Percentiles rank a stretch among this genome's conserved stretches.
phyloP scores from a whole-genome alignment of 78 protist genomes.

The slime mould (Dictyostelium discoideum) region dicty_2.7 NC_007089.4:819001-819500 shows the following conservation, averaged over 20 bases:
- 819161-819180: too few relatives aligned
- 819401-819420: conserved; percentile 35
- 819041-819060: too few relatives aligned
- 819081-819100: not conserved
- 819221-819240: not conserved
- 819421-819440: conserved; percentile 37
- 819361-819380: conserved; percentile 33
- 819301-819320: conserved; percentile 46
- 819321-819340: conserved; percentile 38
- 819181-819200: too few relatives aligned
- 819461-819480: conserved; percentile 60
- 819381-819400: conserved; percentile 43
- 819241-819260: conserved; percentile 34
- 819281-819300: conserved; percentile 58
- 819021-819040: not conserved
- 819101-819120: too few relatives aligned
- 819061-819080: too few relatives aligned
- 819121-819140: not conserved
- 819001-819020: not conserved
- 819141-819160: too few relatives aligned
- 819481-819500: conserved; percentile 16
- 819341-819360: conserved; percentile 31
- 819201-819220: not conserved
- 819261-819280: conserved; percentile 39
- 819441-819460: conserved; percentile 39